phyloP scores from a whole-genome alignment of 495 filamentous ascomycete species.

The Hypoxylon crocopeplum region DNA sequence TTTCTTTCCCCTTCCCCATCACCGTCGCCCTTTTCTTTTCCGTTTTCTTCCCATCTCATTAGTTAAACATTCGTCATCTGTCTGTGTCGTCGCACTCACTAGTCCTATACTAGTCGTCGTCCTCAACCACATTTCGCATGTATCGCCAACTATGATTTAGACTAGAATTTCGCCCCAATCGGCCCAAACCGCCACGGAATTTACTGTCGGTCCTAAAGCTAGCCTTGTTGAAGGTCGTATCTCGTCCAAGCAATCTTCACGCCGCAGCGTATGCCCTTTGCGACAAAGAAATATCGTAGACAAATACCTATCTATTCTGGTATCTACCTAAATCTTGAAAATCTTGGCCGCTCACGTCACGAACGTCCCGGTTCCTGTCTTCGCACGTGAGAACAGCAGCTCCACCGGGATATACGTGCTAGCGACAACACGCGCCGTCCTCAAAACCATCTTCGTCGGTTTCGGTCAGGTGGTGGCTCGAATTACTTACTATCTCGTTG shows the following conservation, averaged over 20 bases:
- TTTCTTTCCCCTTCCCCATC: constrained; percentile 16
- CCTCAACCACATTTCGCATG: constrained; percentile 18
- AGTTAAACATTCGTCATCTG: constrained; percentile 21
- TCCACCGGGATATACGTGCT: background rate
- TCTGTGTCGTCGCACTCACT: constrained; percentile 26
- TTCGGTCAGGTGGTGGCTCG: background rate
- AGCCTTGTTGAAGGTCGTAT: constrained; percentile 24
- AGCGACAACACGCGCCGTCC: background rate
- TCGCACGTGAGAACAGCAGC: background rate
- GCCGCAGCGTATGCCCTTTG: constrained; percentile 29
- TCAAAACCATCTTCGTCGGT: background rate
- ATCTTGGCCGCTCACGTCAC: constrained; percentile 14
- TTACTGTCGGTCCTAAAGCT: constrained; percentile 4
- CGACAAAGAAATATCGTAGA: constrained; percentile 38
- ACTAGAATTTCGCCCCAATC: constrained; percentile 29
- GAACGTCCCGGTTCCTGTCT: constrained; percentile 10
- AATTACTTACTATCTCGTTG: constrained; percentile 1
- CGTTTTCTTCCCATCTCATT: constrained; percentile 18
- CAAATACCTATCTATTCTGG: constrained; percentile 23
- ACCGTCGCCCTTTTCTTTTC: constrained; percentile 2
- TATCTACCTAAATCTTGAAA: constrained; percentile 1
- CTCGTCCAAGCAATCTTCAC: constrained; percentile 14
- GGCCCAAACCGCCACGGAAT: constrained; percentile 14
- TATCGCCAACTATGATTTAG: constrained; percentile 34
- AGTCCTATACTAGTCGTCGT: constrained; percentile 13